Base-by-base conservation (phyloP, 2,329 filamentous ascomycete species). In the Penicillium capsulatum region DNA sequence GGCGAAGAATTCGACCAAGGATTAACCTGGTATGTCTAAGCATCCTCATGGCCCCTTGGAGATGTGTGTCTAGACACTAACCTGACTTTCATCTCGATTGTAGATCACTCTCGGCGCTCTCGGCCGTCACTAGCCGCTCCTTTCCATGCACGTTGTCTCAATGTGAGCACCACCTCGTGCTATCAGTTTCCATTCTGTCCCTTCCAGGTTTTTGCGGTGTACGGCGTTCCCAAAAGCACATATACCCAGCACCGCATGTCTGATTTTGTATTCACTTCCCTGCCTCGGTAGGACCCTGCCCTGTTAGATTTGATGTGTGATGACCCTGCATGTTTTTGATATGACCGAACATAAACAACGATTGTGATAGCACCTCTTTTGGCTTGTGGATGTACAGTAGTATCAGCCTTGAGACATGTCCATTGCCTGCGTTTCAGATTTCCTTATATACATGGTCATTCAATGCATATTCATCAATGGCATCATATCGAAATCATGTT, bases 1-100 rank as follows among this genome's bases (percentile, higher is more conserved):
- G 37, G 65, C 68, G 39, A 50, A 54, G 22, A 49, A 49, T 9
- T 51, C 65, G 35, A 51, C 66, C 38, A 55, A 53, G 37, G 56
- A 51, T 30, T 29, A 17, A 38, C 16, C 14, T 34, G 16, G 3
- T 16, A 9, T 2, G 20, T 28, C 13, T 31, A 19, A 14, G 17
- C 34, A 6, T 24, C 8, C 29, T n/a, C n/a, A n/a, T n/a, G n/a
- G n/a, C n/a, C 14, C 5, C 10, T n/a, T 5, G 11, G 27, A 22
- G 9, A 7, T 38, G 19, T 22, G 30, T 14, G 13, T 19, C 13
- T 13, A 13, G 24, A 14, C n/a, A 31, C 31, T 19, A 8, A 15
- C 8, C 15, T 38, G 19, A 11, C 17, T 9, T 17, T 17, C 13
- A 11, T 7, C 19, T 22, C 19, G 19, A 9, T 5, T 22, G 9